phyloP scores from a whole-genome alignment of 257 asterid genomes.

The Rhazya stricta region DNA sequence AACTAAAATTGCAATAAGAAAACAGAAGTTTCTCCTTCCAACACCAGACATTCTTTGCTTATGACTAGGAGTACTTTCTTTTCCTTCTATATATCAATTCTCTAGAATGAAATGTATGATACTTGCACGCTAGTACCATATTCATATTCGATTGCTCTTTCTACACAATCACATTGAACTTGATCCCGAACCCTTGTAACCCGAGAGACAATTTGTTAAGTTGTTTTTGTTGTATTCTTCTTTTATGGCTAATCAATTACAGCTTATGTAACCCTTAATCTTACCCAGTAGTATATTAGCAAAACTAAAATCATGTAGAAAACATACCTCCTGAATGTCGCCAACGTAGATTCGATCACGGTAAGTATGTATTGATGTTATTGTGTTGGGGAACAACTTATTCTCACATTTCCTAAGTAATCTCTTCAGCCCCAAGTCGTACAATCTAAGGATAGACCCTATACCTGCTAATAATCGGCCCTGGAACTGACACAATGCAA shows the following conservation, averaged over 20 bases:
- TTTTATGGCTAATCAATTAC: neutral
- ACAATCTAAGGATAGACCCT: constrained; percentile 87
- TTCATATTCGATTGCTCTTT: neutral
- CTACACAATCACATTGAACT: neutral
- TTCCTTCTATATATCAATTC: neutral
- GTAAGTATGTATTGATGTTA: constrained; percentile 82
- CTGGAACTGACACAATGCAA: constrained; percentile 91
- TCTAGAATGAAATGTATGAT: neutral
- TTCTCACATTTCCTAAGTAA: constrained; percentile 96
- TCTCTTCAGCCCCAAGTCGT: constrained; percentile 88
- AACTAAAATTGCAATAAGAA: neutral
- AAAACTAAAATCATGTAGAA: neutral
- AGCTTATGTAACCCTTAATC: neutral
- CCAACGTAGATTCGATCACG: constrained; percentile 98
- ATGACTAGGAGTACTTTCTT: neutral
- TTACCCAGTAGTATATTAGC: neutral
- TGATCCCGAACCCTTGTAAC: neutral
- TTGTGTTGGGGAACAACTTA: constrained; percentile 81
- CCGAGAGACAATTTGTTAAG: neutral
- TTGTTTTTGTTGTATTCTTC: too few species aligned
- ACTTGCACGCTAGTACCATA: neutral
- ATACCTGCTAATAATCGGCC: constrained; percentile 92
- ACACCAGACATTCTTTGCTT: neutral
- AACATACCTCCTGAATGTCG: constrained; percentile 96
- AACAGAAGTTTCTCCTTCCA: neutral